phyloP scores from a whole-genome alignment of 2,329 filamentous ascomycete genomes.

The Emergomyces pasteurianus region DNA sequence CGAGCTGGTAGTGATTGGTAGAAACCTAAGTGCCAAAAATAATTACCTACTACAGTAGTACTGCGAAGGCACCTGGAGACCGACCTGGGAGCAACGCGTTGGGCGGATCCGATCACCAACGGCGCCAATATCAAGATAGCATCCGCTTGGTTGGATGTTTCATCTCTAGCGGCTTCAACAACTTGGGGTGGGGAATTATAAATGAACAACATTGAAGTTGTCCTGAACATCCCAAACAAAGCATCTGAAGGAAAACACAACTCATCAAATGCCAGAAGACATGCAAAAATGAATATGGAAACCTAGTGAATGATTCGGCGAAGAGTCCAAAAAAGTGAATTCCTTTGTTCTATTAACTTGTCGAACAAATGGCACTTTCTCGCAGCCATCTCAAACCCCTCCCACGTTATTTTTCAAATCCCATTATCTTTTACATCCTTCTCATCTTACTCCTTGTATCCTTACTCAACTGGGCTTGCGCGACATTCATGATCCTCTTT shows the following conservation, averaged over 20 bases:
- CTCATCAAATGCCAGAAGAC: not conserved
- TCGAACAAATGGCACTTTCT: not conserved
- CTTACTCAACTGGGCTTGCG: not conserved
- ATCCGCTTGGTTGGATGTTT: not conserved
- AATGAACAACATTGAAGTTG: not conserved
- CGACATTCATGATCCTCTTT: not conserved
- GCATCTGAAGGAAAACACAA: not conserved
- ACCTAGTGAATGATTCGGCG: not conserved
- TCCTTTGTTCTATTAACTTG: constrained; percentile 2
- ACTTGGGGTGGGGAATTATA: not conserved
- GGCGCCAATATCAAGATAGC: not conserved
- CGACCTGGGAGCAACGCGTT: not conserved
- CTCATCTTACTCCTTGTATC: not conserved
- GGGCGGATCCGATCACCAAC: not conserved
- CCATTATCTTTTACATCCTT: not conserved
- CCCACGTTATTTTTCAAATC: not conserved
- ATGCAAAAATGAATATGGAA: not conserved
- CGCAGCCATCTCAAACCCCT: not conserved
- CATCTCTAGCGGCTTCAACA: not conserved
- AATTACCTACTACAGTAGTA: too few species aligned
- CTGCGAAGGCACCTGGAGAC: too few species aligned
- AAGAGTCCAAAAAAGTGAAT: not conserved
- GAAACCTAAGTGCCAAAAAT: not conserved
- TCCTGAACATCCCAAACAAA: not conserved
- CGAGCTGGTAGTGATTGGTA: not conserved